phyloP scores from a whole-genome alignment of 306 rosid genomes.

The Quercus gilva region DNA sequence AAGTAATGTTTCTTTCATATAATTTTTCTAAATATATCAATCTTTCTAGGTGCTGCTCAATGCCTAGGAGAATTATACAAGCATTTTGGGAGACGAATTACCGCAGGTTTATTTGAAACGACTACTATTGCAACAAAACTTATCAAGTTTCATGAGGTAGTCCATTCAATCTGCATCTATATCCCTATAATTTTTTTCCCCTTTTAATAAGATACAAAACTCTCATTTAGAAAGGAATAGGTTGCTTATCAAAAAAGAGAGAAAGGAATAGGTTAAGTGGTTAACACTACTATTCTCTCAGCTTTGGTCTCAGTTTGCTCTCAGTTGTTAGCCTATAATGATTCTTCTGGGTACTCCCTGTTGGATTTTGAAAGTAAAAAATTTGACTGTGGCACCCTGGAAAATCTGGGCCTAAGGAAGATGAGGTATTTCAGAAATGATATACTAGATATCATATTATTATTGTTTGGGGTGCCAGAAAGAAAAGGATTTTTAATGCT shows the following conservation, averaged over 20 bases:
- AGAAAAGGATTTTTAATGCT: too few species aligned
- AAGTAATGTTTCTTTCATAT: background rate
- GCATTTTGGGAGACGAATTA: slow-evolving; percentile 90
- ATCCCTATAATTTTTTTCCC: background rate
- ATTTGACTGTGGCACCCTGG: too few species aligned
- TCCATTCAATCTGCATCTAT: slow-evolving; percentile 25
- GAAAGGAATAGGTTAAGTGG: background rate
- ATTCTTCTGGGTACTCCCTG: too few species aligned
- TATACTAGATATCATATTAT: too few species aligned
- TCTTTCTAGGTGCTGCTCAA: slow-evolving; percentile 74
- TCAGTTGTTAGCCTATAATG: background rate
- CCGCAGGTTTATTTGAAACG: slow-evolving; percentile 89
- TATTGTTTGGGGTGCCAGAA: too few species aligned
- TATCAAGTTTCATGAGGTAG: slow-evolving; percentile 77
- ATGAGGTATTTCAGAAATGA: too few species aligned
- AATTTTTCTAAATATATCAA: background rate
- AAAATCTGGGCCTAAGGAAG: too few species aligned
- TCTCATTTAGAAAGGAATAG: background rate
- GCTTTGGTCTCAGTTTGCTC: background rate
- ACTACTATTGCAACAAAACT: slow-evolving; percentile 78
- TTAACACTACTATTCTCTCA: too few species aligned
- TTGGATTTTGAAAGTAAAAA: too few species aligned
- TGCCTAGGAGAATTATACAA: slow-evolving; percentile 90
- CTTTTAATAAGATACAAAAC: background rate
- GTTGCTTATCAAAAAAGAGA: too few species aligned